Evolutionary conservation across 371 early-diverging fungal genomes (phyloP).

Genomic region (Apophysomyces variabilis): DNA sequence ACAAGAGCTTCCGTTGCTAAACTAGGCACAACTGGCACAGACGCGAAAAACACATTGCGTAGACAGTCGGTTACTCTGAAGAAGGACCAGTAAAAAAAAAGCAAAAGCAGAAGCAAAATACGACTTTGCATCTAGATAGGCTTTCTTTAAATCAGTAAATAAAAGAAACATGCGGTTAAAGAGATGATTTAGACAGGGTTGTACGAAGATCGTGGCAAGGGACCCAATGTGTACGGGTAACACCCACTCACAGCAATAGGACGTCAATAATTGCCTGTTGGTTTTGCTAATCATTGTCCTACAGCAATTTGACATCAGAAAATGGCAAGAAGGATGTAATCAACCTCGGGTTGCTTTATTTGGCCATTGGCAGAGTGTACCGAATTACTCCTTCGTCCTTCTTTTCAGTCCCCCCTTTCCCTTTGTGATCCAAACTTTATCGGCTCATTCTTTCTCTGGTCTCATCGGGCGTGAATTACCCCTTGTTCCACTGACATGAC

Average conservation of each 20-base stretch:
- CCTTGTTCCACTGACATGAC: constrained; percentile 1
- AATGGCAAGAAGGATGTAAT: not conserved
- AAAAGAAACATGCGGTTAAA: no score
- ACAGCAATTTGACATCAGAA: constrained; percentile 4
- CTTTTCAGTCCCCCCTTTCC: not conserved
- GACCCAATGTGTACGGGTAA: not conserved
- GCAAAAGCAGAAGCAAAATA: not conserved
- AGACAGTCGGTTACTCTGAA: not conserved
- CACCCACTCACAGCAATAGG: not conserved
- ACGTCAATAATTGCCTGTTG: not conserved
- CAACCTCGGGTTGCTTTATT: not conserved
- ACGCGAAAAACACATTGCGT: constrained; percentile 23
- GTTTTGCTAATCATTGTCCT: not conserved
- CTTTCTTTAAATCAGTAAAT: no score
- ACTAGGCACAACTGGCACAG: constrained; percentile 20
- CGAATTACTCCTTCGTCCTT: not conserved
- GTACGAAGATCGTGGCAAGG: not conserved
- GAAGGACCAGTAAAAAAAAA: not conserved
- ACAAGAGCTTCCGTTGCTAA: constrained; percentile 21
- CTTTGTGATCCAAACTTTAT: not conserved
- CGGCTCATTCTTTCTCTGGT: not conserved
- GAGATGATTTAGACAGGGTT: not conserved
- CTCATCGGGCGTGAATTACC: not conserved
- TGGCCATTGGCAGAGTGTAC: not conserved
- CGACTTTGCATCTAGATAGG: no score